phyloP scores from a whole-genome alignment of 768 basidiomycete species.

The Podaxis sp. region DNA sequence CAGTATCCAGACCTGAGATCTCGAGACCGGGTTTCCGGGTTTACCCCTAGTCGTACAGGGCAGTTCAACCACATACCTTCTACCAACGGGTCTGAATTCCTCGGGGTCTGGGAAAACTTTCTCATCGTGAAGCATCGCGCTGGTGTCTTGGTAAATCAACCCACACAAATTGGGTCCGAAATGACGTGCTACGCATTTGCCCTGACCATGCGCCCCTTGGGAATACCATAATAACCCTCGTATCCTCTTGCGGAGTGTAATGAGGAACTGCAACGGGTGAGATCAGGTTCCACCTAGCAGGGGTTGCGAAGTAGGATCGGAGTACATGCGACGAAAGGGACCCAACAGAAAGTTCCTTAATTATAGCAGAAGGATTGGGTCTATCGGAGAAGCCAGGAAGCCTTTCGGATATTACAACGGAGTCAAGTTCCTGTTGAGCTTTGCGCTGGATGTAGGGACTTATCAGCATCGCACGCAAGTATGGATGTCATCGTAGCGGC shows the following conservation, averaged over 20 bases:
- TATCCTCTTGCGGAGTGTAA: background rate
- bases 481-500: background rate
- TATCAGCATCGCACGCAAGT: constrained; percentile 1
- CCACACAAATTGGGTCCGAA: background rate
- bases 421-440: constrained; percentile 21
- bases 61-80: constrained; percentile 15
- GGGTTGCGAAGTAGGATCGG: background rate
- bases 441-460: constrained; percentile 14
- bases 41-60: too few species aligned
- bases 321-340: background rate
- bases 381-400: constrained; percentile 19
- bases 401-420: constrained; percentile 11
- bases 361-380: constrained; percentile 14
- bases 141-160: background rate
- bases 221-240: background rate
- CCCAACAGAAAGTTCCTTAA: constrained; percentile 18
- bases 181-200: background rate
- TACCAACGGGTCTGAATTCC: constrained; percentile 22
- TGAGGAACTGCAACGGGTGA: background rate
- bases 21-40: too few species aligned
- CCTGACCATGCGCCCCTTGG: background rate
- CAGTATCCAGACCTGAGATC: too few species aligned
- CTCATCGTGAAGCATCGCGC: constrained; percentile 21
- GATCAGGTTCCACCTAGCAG: background rate
- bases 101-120: constrained; percentile 15